These are phyloP conservation scores for Podosphaera xanthii DNA, from an alignment of 2,329 filamentous ascomycete genomes.

Conservation along the genomic window DNA sequence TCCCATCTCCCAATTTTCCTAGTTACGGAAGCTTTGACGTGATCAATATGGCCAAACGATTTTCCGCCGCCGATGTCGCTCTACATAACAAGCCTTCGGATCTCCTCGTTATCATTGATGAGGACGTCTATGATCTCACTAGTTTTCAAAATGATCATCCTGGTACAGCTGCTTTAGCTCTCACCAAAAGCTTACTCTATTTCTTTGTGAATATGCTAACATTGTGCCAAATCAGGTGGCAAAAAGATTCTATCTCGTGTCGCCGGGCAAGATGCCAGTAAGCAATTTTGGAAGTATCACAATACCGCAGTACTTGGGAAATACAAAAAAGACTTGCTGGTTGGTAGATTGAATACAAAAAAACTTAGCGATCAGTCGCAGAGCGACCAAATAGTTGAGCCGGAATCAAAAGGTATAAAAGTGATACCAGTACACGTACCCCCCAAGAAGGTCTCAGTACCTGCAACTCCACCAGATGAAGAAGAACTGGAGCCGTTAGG, in stretches of 20 bases:
- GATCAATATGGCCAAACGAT: constrained; percentile 57
- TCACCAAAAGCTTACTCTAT: too few species aligned
- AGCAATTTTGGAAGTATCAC: constrained; percentile 18
- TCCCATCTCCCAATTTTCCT: too few species aligned
- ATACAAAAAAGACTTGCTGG: constrained; percentile 58
- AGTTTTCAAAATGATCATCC: constrained; percentile 72
- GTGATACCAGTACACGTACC: too few species aligned
- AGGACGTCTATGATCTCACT: constrained; percentile 88
- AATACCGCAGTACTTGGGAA: constrained; percentile 18
- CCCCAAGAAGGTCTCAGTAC: neutral
- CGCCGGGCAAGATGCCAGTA: constrained; percentile 17
- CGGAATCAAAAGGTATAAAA: too few species aligned
- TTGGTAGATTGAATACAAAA: constrained; percentile 1
- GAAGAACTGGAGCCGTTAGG: constrained; percentile 61
- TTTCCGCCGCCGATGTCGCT: constrained; percentile 65
- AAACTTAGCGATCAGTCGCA: too few species aligned
- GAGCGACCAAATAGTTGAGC: too few species aligned
- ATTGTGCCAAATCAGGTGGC: constrained; percentile 18
- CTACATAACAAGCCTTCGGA: constrained; percentile 73
- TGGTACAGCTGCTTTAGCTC: constrained; percentile 25
- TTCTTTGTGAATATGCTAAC: too few species aligned
- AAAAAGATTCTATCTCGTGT: constrained; percentile 16
- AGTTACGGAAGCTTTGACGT: neutral
- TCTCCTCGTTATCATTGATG: constrained; percentile 77
- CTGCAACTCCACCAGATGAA: neutral